Base-by-base conservation (phyloP, 768 basidiomycete genomes). In the Leccinum boreale region DNA sequence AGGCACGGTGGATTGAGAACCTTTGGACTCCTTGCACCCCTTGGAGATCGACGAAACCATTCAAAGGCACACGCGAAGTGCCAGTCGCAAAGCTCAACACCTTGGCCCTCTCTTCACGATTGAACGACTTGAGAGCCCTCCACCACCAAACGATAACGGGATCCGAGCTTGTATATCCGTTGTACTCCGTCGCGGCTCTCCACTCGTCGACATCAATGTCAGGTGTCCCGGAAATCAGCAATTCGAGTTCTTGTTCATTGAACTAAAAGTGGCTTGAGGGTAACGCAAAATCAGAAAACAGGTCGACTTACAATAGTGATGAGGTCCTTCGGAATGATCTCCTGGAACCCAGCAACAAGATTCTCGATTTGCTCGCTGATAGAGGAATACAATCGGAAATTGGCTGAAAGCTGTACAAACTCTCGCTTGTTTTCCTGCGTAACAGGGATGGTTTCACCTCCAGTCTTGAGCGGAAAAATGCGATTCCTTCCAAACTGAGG, bases 81-180 rank as follows among this genome's bases (percentile, higher is more conserved):
- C 93, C 86, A 1, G 97, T 96, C 14, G 94, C 95, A 74, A 99
- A 99, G 78, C 95, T 96, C 56, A 99, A 79, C 47, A 99, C 92
- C 73, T 97, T 94, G 31, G 97, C 94, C 56, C 94, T 81, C 74
- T 99, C 97, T 65, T 98, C 95, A 33, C 96, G 90, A 63, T 90
- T 93, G 77, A 98, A 98, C 9, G 94, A 96, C 74, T 98, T 94
- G 45, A 99, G 82, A 2, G 96, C 96, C 62, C 97, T 84, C 97
- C 97, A 99, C 90, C 94, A 98, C 95, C 95, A 99, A 28, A 92
- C 87, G 58, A 98, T 94, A 67, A 96, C 94, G 6, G 96, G 92
- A 71, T 99, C 95, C 3, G 89, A 90, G 66, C 89, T 83, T 6
- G 81, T 84, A 71, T 92, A 94, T 49, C 92, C 90, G 61, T 88